A percentile compares a stretch with the other conserved stretches of the same genome.
These are phyloP conservation scores for Geranomyces variabilis DNA, from an alignment of 192 early-diverging fungal species.

Conservation along the genomic window DNA sequence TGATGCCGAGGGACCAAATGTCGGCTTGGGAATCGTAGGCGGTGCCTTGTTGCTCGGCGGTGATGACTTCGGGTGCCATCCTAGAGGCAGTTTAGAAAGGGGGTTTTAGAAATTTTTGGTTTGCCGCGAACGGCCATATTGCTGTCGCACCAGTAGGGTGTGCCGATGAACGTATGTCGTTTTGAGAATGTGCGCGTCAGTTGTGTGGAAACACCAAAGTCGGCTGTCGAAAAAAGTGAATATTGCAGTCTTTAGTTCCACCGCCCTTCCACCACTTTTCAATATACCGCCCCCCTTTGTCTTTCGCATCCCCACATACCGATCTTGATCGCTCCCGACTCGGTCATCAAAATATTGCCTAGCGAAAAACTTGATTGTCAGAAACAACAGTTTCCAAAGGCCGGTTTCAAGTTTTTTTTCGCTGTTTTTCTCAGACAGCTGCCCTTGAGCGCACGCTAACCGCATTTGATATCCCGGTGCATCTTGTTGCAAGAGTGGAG, in stretches of 20 bases:
- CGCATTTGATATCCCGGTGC: slow-evolving; percentile 90
- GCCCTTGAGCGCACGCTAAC: slow-evolving; percentile 38
- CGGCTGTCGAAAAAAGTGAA: slow-evolving; percentile 63
- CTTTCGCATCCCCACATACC: slow-evolving; percentile 10
- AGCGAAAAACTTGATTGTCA: not conserved
- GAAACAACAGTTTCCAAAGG: too few species aligned
- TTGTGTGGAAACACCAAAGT: slow-evolving; percentile 97
- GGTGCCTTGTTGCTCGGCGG: slow-evolving; percentile 45
- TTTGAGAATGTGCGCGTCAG: slow-evolving; percentile 71
- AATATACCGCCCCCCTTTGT: not conserved
- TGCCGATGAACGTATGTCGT: slow-evolving; percentile 97
- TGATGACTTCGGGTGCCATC: slow-evolving; percentile 65
- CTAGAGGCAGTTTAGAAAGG: not conserved
- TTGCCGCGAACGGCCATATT: not conserved
- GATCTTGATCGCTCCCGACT: slow-evolving; percentile 84
- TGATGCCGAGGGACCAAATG: slow-evolving; percentile 97
- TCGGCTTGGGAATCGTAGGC: slow-evolving; percentile 72
- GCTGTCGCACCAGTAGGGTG: slow-evolving; percentile 64
- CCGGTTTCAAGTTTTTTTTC: too few species aligned
- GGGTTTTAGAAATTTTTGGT: too few species aligned
- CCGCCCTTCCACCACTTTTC: not conserved
- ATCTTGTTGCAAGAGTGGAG: slow-evolving; percentile 58
- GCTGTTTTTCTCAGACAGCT: not conserved
- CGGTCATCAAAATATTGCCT: slow-evolving; percentile 78
- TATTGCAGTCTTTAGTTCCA: too few species aligned